These are phyloP conservation scores for Dicorynia guianensis DNA, from an alignment of 306 rosid species.

Conservation along the genomic window DNA sequence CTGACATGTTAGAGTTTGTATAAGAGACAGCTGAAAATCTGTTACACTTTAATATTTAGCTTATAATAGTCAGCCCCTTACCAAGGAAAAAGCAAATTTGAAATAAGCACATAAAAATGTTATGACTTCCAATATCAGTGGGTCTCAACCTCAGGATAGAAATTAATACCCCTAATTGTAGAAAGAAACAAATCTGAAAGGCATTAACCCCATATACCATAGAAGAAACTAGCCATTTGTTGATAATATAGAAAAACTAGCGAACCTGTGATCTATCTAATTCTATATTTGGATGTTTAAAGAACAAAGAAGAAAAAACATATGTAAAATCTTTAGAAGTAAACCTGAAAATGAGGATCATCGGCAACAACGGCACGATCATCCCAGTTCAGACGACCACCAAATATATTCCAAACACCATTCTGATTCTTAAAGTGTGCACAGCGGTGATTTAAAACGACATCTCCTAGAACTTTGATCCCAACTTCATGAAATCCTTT, in stretches of 20 bases:
- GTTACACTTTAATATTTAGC: not conserved
- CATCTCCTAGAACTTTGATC: constrained; percentile 84
- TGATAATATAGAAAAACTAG: constrained; percentile 1
- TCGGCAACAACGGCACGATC: constrained; percentile 83
- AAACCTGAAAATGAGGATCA: constrained; percentile 96
- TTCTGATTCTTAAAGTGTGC: constrained; percentile 77
- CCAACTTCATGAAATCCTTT: constrained; percentile 69
- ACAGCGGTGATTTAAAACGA: constrained; percentile 90
- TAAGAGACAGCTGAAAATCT: not conserved
- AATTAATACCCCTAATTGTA: not conserved
- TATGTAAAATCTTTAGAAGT: constrained; percentile 10
- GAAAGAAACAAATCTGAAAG: not conserved
- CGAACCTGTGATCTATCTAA: not conserved
- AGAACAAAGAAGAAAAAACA: not conserved
- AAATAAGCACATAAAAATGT: not conserved
- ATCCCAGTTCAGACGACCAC: constrained; percentile 89
- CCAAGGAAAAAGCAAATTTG: not conserved
- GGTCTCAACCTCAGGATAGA: constrained; percentile 21
- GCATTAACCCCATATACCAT: constrained; percentile 3
- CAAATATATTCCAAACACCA: constrained; percentile 90
- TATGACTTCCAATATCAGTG: constrained; percentile 3
- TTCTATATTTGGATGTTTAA: not conserved
- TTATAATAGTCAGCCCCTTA: not conserved
- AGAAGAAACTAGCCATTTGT: not conserved
- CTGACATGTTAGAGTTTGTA: not conserved